A percentile compares a stretch with the other conserved stretches of the same genome.
Evolutionary conservation across 805 yeast species (phyloP).

Genomic region (Candida xyloterini): DNA sequence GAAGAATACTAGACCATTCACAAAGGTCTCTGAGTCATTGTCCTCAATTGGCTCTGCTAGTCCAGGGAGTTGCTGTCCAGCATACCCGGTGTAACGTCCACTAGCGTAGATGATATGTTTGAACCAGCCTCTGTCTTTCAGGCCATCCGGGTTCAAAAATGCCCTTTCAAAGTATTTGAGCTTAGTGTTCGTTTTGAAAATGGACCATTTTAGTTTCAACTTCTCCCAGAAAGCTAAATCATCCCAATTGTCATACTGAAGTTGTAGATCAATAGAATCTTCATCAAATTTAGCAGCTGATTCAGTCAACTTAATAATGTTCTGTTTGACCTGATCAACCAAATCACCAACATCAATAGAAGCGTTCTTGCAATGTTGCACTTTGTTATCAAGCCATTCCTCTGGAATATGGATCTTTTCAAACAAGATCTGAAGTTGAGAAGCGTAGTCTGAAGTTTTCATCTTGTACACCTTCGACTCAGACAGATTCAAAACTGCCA

Average conservation of each 20-base stretch:
- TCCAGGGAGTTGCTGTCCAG: constrained; percentile 57
- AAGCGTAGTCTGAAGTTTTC: constrained; percentile 47
- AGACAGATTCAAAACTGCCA: constrained; percentile 44
- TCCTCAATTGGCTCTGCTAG: constrained; percentile 54
- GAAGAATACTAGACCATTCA: constrained; percentile 22
- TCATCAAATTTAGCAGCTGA: constrained; percentile 30
- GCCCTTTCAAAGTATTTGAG: constrained; percentile 42
- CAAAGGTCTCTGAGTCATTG: constrained; percentile 34
- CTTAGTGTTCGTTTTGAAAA: constrained; percentile 36
- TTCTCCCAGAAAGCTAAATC: constrained; percentile 27
- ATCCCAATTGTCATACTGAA: constrained; percentile 23
- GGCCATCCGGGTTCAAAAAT: constrained; percentile 46
- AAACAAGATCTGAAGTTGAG: constrained; percentile 49
- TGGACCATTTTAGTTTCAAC: constrained; percentile 25
- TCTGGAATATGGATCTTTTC: constrained; percentile 28
- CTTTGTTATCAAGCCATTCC: constrained; percentile 22
- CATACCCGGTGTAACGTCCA: constrained; percentile 58
- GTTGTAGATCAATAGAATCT: constrained; percentile 20
- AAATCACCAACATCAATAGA: constrained; percentile 19
- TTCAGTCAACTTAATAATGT: constrained; percentile 25
- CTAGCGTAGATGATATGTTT: constrained; percentile 59
- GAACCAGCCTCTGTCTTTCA: constrained; percentile 53
- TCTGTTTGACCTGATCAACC: constrained; percentile 28
- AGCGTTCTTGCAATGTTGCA: background rate
- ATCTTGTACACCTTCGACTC: constrained; percentile 47